Evolutionary conservation across 176 grass and related monocot genomes (phyloP), one percentile per base, ranked within the genome.

Genomic region (Cenchrus purpureus): DNA sequence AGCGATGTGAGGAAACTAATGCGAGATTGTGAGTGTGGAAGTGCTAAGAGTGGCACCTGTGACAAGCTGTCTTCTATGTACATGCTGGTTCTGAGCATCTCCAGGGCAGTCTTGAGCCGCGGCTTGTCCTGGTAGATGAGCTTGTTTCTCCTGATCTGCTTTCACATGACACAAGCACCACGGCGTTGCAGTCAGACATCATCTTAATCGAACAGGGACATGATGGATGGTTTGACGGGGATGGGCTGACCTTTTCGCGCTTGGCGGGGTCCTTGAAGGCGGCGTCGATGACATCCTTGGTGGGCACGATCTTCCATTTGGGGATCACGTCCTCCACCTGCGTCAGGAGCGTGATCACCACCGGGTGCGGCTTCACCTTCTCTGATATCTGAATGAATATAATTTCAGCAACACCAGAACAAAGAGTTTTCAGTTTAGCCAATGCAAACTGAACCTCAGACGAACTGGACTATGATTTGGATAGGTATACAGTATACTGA

Each of bases 101-200:
- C 96, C 12, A 98, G 80, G 0, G 96, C 96, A 0, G 89, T 98
- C 81, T 98, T 98, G 32, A 98, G 91, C 71, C 93, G 66, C 15
- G 93, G 97, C 59, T 95, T 98, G 65, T 95, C 97, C 72, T 98
- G 88, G 88, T 98, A 98, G 29, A 98, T 98, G 48, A 94, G 85
- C 79, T 76, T 91, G 78, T 98, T 98, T 42, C 16, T 92, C 80
- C 96, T 91, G 52, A 98, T 94, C 96, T 98, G 93, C 51, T 53
- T 8, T 12, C 0, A 3, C 73, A 78, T 42, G 22, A 65, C 37
- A 86, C 19, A 56, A 48, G 15, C 60, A 46, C 22, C 51, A 29
- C 6, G 68, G 28, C 13, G 22, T 53, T 16, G 6, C 48, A 72
- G 45, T 15, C 45, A 8, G 70, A 16, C 7, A 52, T 31, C 11